Conservation (phyloP, 179 eudicot species). For the Patellifolia procumbens region DNA sequence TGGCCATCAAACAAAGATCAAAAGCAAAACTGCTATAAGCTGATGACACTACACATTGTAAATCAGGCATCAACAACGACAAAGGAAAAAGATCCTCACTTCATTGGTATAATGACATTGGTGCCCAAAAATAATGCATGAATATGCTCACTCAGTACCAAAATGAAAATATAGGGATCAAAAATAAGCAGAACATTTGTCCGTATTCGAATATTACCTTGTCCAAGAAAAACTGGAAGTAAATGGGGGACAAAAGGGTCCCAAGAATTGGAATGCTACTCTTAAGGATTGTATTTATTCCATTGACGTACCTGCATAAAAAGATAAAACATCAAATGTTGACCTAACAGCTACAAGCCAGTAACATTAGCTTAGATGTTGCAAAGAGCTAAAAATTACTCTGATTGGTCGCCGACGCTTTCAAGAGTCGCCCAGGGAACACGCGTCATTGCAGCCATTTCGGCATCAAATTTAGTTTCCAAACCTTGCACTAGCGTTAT, state of each 20-base stretch:
- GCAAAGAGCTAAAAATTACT: constrained; percentile 46
- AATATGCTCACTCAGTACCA: not conserved
- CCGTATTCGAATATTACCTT: constrained; percentile 49
- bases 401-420: constrained; percentile 99
- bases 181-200: not conserved
- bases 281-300: constrained; percentile 69
- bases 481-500: constrained; percentile 84
- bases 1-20: not conserved
- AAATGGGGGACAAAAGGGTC: constrained; percentile 79
- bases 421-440: constrained; percentile 96
- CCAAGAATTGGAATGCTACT: constrained; percentile 89
- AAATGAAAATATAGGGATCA: not conserved
- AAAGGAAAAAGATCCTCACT: not conserved
- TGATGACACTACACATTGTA: not conserved
- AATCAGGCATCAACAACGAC: not conserved
- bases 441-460: constrained; percentile 99
- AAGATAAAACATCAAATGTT: constrained; percentile 22
- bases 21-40: not conserved
- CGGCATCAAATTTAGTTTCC: constrained; percentile 92
- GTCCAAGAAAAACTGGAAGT: constrained; percentile 96
- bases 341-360: constrained; percentile 12
- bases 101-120: not conserved
- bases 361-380: constrained; percentile 3
- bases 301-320: constrained; percentile 80
- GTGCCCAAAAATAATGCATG: not conserved